A percentile compares a stretch with the other conserved stretches of the same genome.
Evolutionary conservation across 1,139 yeast species (phyloP).

Genomic region (Candida tropicalis): DNA sequence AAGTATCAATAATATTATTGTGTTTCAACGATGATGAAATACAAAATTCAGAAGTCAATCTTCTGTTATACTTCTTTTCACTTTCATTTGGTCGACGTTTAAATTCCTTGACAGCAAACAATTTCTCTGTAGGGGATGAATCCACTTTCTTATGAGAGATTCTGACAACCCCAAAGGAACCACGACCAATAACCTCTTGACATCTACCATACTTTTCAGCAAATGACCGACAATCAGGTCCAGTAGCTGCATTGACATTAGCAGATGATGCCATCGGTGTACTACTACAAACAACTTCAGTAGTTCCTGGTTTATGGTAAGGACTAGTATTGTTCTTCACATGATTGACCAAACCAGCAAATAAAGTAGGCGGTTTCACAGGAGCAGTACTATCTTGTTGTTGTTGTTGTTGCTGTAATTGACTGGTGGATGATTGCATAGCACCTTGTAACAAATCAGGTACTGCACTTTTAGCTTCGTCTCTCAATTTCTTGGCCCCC

Average conservation of each 20-base stretch:
- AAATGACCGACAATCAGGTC: slow-evolving; percentile 41
- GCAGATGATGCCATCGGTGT: neutral
- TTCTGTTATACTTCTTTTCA: slow-evolving; percentile 47
- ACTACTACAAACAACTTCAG: slow-evolving; percentile 5
- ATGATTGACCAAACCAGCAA: slow-evolving; percentile 79
- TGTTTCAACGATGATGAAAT: slow-evolving; percentile 52
- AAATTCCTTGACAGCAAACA: slow-evolving; percentile 53
- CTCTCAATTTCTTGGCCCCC: slow-evolving; percentile 78
- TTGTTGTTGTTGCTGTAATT: slow-evolving; percentile 16
- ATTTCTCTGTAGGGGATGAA: slow-evolving; percentile 24
- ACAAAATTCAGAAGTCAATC: slow-evolving; percentile 51
- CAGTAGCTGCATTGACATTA: slow-evolving; percentile 1
- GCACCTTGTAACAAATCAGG: slow-evolving; percentile 52
- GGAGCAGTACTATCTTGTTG: slow-evolving; percentile 11
- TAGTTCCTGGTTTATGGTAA: slow-evolving; percentile 22
- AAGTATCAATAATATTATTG: slow-evolving; percentile 70
- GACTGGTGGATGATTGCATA: slow-evolving; percentile 16
- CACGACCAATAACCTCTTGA: slow-evolving; percentile 52
- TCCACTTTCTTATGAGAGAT: slow-evolving; percentile 44
- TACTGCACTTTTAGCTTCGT: slow-evolving; percentile 83
- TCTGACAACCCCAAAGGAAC: slow-evolving; percentile 52
- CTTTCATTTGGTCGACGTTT: slow-evolving; percentile 43
- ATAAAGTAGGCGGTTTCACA: slow-evolving; percentile 67
- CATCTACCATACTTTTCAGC: slow-evolving; percentile 54
- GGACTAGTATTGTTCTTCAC: slow-evolving; percentile 43